Evolutionary conservation across 768 basidiomycete species (phyloP).

Genomic region (Lactifluus volemus): DNA sequence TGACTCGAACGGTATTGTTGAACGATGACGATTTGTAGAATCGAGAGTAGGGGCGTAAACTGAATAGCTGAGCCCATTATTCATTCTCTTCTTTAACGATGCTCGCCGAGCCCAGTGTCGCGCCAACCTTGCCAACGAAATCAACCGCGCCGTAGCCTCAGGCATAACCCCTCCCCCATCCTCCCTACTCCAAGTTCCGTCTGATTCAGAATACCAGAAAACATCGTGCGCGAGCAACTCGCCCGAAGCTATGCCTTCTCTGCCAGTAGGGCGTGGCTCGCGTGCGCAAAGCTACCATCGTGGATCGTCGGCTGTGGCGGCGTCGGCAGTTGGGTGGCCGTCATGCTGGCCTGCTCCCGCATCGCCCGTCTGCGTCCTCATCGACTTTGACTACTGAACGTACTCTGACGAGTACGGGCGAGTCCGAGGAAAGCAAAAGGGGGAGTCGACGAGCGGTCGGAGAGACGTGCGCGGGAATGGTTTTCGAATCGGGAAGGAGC

Average conservation of each 20-base stretch:
- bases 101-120: constrained; percentile 39
- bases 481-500: no score
- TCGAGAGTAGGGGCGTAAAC: not conserved
- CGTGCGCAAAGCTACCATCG: no score
- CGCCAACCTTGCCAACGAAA: constrained; percentile 47
- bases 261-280: constrained; percentile 23
- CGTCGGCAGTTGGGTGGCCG: no score
- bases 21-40: not conserved
- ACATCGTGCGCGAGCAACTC: constrained; percentile 52
- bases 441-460: no score
- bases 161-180: not conserved
- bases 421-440: no score
- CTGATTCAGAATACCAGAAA: constrained; percentile 8
- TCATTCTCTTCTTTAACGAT: constrained; percentile 50
- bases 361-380: no score
- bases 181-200: not conserved
- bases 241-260: constrained; percentile 93
- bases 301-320: no score
- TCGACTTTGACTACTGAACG: no score
- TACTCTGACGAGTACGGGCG: no score
- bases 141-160: constrained; percentile 40
- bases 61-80: constrained; percentile 35
- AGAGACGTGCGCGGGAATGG: no score
- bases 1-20: constrained; percentile 4
- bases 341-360: no score